Base-by-base conservation (phyloP, 2,329 filamentous ascomycete genomes). In the Fusarium abutilonis region DNA sequence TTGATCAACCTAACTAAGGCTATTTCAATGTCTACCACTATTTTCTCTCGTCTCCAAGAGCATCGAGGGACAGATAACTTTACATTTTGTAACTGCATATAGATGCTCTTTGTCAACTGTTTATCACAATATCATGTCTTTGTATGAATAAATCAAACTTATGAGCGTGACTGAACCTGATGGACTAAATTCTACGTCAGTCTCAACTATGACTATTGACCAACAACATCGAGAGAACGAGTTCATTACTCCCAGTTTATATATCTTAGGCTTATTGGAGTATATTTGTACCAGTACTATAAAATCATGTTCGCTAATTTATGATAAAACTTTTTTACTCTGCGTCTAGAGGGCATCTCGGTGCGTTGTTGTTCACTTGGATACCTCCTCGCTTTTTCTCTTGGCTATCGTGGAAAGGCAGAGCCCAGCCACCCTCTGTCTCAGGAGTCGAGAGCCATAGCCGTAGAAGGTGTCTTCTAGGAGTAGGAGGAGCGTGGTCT, bases 371-470 rank as follows among this genome's bases (percentile, higher is more conserved):
- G 75, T 96, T 86, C 3, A 97, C 92, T 78, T 96, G 93, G 65
- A 96, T 91, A 0, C 92, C 93, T 8, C 92, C 92, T 15, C 93
- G 83, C 85, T 96, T 96, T 84, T 91, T 91, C 82, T 95, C 89
- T 52, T 85, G 80, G 52, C 85, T 89, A 75, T 96, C 93, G 68
- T 86, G 88, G 78, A 93, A 94, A 1, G 92, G 92, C 75, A 96
- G 76, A 47, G 84, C 87, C 92, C 92, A 96, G 0, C 93, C 93
- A 3, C 92, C 93, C 75, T 96, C 92, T 19, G 77, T 81, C 77
- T 94, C 89, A 0, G 92, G 92, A 3, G 90, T 92, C 10, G 90
- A 88, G 52, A 97, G 78, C 93, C 93, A 97, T 65, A 96, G 78
- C 41, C 93, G 82, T 82, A 96, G 89, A 23, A 96, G 78, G 72